Conservation (phyloP, 805 yeast genomes). For the Monosporozyma aquatica region DNA sequence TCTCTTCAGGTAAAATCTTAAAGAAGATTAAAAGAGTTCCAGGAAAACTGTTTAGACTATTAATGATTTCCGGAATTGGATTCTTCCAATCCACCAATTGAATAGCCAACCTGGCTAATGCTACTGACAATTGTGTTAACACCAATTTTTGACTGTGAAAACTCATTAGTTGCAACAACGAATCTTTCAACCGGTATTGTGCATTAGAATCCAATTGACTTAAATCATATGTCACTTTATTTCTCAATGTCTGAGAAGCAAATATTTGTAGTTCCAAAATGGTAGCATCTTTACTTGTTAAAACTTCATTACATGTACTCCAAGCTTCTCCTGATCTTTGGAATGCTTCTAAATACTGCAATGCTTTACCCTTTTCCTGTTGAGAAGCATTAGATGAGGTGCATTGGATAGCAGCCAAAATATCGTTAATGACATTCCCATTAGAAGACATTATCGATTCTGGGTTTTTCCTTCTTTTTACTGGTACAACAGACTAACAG, state of each 20-base stretch:
- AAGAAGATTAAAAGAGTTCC: slow-evolving; percentile 62
- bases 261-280: slow-evolving; percentile 62
- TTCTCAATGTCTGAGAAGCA: slow-evolving; percentile 84
- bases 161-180: slow-evolving; percentile 45
- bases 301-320: slow-evolving; percentile 53
- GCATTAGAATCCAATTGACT: slow-evolving; percentile 56
- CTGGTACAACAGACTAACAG: neutral
- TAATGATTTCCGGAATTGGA: slow-evolving; percentile 60
- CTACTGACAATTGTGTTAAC: slow-evolving; percentile 73
- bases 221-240: slow-evolving; percentile 76
- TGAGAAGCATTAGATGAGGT: slow-evolving; percentile 23
- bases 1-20: slow-evolving; percentile 85
- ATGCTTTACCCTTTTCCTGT: slow-evolving; percentile 35
- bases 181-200: slow-evolving; percentile 55
- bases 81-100: slow-evolving; percentile 67
- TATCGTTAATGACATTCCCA: slow-evolving; percentile 6
- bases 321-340: slow-evolving; percentile 82
- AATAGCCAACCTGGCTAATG: slow-evolving; percentile 72
- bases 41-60: slow-evolving; percentile 33
- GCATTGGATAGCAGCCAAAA: slow-evolving; percentile 24
- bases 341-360: slow-evolving; percentile 60
- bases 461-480: neutral
- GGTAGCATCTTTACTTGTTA: slow-evolving; percentile 28
- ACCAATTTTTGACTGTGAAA: slow-evolving; percentile 49
- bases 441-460: neutral